A percentile compares a stretch with the other conserved stretches of the same genome.
These are phyloP conservation scores for Suillus hirtellus DNA, from an alignment of 768 basidiomycete species.

Conservation along the genomic window DNA sequence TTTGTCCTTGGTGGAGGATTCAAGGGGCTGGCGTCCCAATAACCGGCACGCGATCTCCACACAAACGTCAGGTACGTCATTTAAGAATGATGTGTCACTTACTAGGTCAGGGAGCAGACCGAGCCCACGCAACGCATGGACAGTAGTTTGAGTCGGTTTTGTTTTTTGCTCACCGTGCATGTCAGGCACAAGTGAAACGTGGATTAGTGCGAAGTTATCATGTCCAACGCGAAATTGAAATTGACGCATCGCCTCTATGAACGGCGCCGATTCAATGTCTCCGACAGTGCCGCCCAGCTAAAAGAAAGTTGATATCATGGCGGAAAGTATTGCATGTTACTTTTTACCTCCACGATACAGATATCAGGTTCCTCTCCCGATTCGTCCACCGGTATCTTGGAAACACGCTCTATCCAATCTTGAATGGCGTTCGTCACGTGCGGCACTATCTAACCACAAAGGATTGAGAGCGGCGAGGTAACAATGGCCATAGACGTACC, in stretches of 20 bases:
- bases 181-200: conserved; percentile 97
- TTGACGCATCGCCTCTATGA: conserved; percentile 98
- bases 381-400: conserved; percentile 92
- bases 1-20: conserved; percentile 85
- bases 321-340: conserved; percentile 1
- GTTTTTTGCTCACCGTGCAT: conserved; percentile 99
- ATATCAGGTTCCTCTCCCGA: conserved; percentile 92
- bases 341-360: conserved; percentile 92
- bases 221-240: conserved; percentile 98
- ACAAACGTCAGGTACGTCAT: conserved; percentile 3
- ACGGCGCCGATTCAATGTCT: conserved; percentile 98
- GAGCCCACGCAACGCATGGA: conserved; percentile 88
- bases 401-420: conserved; percentile 97
- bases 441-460: conserved; percentile 72
- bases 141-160: conserved; percentile 97
- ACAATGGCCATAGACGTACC: conserved; percentile 41
- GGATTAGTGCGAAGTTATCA: conserved; percentile 95
- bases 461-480: conserved; percentile 13
- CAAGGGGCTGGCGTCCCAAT: conserved; percentile 76
- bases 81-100: conserved; percentile 22
- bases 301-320: conserved; percentile 6
- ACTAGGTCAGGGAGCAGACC: conserved; percentile 93
- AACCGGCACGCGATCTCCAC: conserved; percentile 89
- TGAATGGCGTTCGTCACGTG: conserved; percentile 97
- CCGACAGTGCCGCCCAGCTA: conserved; percentile 98